Evolutionary conservation across 768 basidiomycete species (phyloP), one percentile per base, ranked within the genome.

Genomic region (Pleurotus platypus): DNA sequence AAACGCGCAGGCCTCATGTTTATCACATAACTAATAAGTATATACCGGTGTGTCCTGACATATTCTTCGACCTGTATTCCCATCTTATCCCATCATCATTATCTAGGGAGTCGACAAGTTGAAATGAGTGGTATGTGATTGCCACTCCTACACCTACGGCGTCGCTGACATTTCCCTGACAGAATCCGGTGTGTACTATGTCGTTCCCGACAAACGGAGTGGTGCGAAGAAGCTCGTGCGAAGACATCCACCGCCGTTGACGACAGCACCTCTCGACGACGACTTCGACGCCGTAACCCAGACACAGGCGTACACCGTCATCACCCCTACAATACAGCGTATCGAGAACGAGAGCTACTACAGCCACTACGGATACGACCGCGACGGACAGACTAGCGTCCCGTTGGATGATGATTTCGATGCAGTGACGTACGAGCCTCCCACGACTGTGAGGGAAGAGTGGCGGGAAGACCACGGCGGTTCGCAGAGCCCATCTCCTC

Each of bases 401-500:
- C 71, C 70, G 37, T 55, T 73, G 56, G 70, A 73, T 48, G 75
- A 76, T 49, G 72, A 75, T 60, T 76, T 75, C 55, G 73, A 77
- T 61, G 69, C 70, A 46, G 60, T 65, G 49, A 72, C 71, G 15
- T 67, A 67, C 22, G 62, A 62, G 6, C 58, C 46, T 49, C 60
- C 62, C 9, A 61, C 58, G 13, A 62, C 61, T 11, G 42, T 22
- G 8, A 30, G 27, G 15, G 51, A 12, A 15, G 51, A 42, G n/a
- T 12, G 35, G 16, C 24, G 51, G 18, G 24, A 39, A 45, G 42
- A n/a, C 5, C 20, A 54, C 51, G 39, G 24, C 3, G 51, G 39
- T 40, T 26, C 42, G 35, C 37, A 12, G n/a, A 54, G 39, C 37
- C 22, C 51, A 4, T 54, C 51, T 9, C 51, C 51, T 2, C 35